These are phyloP conservation scores for Ustilaginoidea virens DNA, from an alignment of 2,329 filamentous ascomycete genomes.

Conservation along the genomic window DNA sequence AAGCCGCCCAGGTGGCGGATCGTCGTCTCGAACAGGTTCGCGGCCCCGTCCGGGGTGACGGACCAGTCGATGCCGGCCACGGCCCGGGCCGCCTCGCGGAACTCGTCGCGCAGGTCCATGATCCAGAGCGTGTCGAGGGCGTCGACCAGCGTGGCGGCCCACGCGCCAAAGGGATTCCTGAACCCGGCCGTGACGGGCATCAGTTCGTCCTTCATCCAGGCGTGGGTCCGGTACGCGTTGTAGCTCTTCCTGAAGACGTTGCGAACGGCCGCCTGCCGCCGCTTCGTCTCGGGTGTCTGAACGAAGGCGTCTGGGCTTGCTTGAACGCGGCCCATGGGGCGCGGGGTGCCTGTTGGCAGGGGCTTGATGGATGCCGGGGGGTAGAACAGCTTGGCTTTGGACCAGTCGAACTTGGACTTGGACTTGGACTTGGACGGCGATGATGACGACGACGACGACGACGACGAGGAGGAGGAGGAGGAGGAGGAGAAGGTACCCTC, in stretches of 20 bases:
- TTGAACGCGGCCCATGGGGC: conserved; percentile 16
- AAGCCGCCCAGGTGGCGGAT: conserved; percentile 38
- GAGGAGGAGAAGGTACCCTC: no score
- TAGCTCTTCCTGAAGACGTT: conserved; percentile 27
- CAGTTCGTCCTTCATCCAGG: conserved; percentile 39
- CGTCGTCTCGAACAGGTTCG: conserved; percentile 39
- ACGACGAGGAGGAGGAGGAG: no score
- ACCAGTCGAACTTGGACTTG: conserved; percentile 15
- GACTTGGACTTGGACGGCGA: background rate
- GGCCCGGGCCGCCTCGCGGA: conserved; percentile 34
- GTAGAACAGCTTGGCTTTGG: conserved; percentile 11
- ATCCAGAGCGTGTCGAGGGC: conserved; percentile 47
- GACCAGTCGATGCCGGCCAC: conserved; percentile 36
- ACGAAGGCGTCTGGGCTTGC: conserved; percentile 11
- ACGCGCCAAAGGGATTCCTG: conserved; percentile 35
- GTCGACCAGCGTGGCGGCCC: conserved; percentile 46
- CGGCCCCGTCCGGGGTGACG: conserved; percentile 22
- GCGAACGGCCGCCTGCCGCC: conserved; percentile 23
- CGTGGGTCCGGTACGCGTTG: conserved; percentile 33
- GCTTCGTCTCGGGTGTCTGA: conserved; percentile 8
- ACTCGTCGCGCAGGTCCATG: conserved; percentile 43
- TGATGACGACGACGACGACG: no score
- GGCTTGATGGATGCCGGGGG: conserved; percentile 16
- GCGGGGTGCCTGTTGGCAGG: conserved; percentile 13
- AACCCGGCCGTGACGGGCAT: conserved; percentile 28